Base-by-base conservation (phyloP, 1,139 yeast genomes). In the Scheffersomyces cryptocercus region DNA sequence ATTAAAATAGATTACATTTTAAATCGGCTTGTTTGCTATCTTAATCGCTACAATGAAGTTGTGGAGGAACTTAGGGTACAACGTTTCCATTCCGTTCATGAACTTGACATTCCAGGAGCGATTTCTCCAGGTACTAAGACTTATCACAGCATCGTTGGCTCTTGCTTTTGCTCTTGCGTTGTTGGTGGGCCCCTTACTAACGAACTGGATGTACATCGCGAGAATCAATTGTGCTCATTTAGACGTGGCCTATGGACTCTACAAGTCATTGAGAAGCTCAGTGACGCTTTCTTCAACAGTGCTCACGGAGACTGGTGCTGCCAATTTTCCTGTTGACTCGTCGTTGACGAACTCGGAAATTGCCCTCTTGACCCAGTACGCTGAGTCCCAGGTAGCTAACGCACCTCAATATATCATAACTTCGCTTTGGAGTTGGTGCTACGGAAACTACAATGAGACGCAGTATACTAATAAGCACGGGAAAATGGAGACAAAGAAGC, bases 301-400 rank as follows among this genome's bases (percentile, higher is more conserved):
- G 3, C 46, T 59, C 7, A 54, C 50, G 9, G 52, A 43, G 29
- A 36, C 49, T 2, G 47, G 48, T 3, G 45, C 47, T 12, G 49
- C 49, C 39, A 51, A 44, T 11, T 55, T 63, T 31, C 73, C 75
- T 1, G 53, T 65, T 3, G 79, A 67, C 45, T 49, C 62, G 24
- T 57, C 74, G 0, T 59, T 79, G 28, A 76, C 84, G 3, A 75
- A 81, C 41, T 75, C 84, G 2, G 82, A 79, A 47, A 72, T 81
- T 28, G 51, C 64, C 8, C 60, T 80, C 5, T 58, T 81, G 34
- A 65, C 81, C 0, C 61, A 68, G 10, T 79, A 79, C 49, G 77
- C 82, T 2, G 65, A 68, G 43, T 61, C 62, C 4, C 75, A 77
- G 52, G 81, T 80, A n/a, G 64, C 66, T 5, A 52, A 59, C 29